Conservation (phyloP, 495 filamentous ascomycete species). For the Geoglossum glabrum region DNA sequence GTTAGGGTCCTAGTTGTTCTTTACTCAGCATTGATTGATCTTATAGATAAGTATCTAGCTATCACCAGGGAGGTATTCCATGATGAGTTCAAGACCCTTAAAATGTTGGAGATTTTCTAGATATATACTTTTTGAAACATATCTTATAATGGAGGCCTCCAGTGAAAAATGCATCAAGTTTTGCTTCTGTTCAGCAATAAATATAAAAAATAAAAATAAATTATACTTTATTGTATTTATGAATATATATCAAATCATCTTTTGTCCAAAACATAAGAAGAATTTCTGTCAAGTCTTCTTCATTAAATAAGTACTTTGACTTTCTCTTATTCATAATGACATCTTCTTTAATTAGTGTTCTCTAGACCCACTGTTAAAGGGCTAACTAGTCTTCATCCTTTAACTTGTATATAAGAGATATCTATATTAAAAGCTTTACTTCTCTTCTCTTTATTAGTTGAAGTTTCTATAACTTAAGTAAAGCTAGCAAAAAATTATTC, state of each 20-base stretch:
- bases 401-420: background rate
- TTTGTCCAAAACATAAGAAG: slow-evolving; percentile 1
- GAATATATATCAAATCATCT: slow-evolving; percentile 2
- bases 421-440: background rate
- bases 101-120: background rate
- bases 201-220: slow-evolving; percentile 1
- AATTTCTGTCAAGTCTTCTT: slow-evolving; percentile 3
- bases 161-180: slow-evolving; percentile 1
- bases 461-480: background rate
- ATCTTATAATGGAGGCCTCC: background rate
- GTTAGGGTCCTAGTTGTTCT: background rate
- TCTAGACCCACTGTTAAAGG: background rate
- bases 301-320: slow-evolving; percentile 2
- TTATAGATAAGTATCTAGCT: background rate
- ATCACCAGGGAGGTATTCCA: background rate
- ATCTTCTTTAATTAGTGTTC: background rate
- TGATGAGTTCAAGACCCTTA: background rate
- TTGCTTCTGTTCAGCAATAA: slow-evolving; percentile 3
- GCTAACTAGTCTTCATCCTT: background rate
- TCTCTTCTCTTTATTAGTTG: background rate
- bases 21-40: background rate
- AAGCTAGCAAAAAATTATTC: slow-evolving; percentile 3
- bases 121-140: background rate
- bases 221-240: background rate
- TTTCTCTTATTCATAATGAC: slow-evolving; percentile 2